phyloP scores from a whole-genome alignment of 257 asterid species.

The Buddleja alternifolia region DNA sequence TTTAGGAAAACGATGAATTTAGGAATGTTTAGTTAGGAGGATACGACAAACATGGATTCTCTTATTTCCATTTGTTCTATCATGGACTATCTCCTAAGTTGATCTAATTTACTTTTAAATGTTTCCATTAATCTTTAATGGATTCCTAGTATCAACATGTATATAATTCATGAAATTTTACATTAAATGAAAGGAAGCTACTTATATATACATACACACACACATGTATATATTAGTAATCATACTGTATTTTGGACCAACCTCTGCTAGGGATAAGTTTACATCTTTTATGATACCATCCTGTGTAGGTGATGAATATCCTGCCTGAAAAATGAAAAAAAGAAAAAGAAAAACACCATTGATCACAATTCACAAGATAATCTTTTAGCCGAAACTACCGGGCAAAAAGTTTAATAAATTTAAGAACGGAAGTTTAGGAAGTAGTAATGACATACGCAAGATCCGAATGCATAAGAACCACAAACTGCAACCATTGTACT shows the following conservation, averaged over 20 bases:
- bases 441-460: conserved; percentile 55
- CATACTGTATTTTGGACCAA: conserved; percentile 29
- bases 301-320: conserved; percentile 95
- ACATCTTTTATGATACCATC: conserved; percentile 75
- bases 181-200: no score
- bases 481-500: conserved; percentile 83
- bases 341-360: conserved; percentile 12
- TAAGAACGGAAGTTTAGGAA: neutral
- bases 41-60: no score
- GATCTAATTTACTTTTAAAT: no score
- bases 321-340: conserved; percentile 57
- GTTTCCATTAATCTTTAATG: no score
- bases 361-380: neutral
- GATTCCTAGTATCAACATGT: no score
- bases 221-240: neutral
- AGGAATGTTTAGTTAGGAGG: no score
- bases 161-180: no score
- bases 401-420: neutral
- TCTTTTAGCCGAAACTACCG: neutral
- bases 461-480: conserved; percentile 87
- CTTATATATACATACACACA: no score
- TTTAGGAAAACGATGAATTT: no score
- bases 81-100: no score
- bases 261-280: conserved; percentile 81
- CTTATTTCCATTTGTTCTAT: no score